A percentile compares a stretch with the other conserved stretches of the same genome.
phyloP scores from a whole-genome alignment of 345 rosid genomes.

The Gossypium bickii region DNA sequence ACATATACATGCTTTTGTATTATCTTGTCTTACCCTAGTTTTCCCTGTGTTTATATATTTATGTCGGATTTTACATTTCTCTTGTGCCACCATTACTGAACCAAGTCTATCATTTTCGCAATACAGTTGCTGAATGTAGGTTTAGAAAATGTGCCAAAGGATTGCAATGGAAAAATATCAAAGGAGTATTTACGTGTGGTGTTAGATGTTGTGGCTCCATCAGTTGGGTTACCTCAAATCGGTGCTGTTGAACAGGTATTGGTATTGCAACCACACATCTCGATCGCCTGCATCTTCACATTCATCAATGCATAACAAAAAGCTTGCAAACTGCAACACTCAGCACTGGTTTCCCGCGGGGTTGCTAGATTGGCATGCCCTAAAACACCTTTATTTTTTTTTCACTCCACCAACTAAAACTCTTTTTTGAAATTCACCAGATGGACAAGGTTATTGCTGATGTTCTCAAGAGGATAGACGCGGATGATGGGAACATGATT shows the following conservation, averaged over 20 bases:
- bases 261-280: neutral
- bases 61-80: neutral
- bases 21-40: neutral
- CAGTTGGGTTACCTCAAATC: constrained; percentile 75
- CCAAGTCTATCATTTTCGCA: neutral
- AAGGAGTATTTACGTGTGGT: constrained; percentile 59
- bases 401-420: neutral
- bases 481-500: constrained; percentile 66
- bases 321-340: neutral
- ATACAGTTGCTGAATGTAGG: constrained; percentile 58
- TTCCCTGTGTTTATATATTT: too few species aligned
- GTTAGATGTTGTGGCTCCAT: constrained; percentile 63
- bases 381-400: neutral
- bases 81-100: neutral
- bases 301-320: neutral
- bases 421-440: constrained; percentile 30
- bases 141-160: constrained; percentile 53
- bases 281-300: neutral
- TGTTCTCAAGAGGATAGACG: constrained; percentile 52
- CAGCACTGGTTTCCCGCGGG: neutral
- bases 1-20: neutral
- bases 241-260: constrained; percentile 63
- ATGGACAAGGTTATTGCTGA: constrained; percentile 58
- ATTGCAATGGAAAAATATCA: constrained; percentile 56
- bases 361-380: neutral